Evolutionary conservation across 2,329 filamentous ascomycete species (phyloP).

Genomic region (Penicillium sp.): DNA sequence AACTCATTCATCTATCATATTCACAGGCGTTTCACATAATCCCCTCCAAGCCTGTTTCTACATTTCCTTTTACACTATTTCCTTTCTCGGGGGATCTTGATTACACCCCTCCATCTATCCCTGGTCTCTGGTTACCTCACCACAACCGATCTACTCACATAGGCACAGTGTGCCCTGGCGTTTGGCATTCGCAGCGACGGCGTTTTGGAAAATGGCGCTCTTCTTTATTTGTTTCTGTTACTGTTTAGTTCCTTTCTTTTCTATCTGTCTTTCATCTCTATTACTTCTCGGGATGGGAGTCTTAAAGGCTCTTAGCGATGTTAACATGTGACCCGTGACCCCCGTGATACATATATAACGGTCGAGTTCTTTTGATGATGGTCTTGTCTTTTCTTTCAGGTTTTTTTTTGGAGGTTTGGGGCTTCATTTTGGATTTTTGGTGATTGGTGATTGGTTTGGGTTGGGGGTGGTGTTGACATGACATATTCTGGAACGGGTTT

Average conservation of each 20-base stretch:
- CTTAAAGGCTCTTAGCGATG: neutral
- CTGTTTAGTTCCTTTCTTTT: neutral
- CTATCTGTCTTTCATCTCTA: neutral
- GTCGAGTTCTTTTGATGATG: neutral
- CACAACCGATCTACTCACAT: neutral
- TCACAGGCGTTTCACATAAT: neutral
- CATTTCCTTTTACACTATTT: neutral
- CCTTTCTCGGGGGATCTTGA: too few species aligned
- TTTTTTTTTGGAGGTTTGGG: neutral
- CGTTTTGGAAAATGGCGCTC: neutral
- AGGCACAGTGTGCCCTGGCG: neutral
- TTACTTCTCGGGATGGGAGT: neutral
- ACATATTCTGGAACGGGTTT: constrained; percentile 4
- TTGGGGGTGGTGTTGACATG: neutral
- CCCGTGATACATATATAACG: neutral
- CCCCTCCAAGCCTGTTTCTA: neutral
- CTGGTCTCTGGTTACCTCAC: neutral
- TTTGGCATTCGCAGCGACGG: constrained; percentile 5
- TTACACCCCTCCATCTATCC: neutral
- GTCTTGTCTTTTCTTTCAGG: neutral
- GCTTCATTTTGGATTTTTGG: neutral
- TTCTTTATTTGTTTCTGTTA: neutral
- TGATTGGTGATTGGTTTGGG: neutral
- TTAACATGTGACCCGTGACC: neutral
- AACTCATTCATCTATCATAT: too few species aligned